A percentile compares a stretch with the other conserved stretches of the same genome.
Conservation (phyloP, 306 rosid genomes). For the Dalbergia cochinchinensis region DNA sequence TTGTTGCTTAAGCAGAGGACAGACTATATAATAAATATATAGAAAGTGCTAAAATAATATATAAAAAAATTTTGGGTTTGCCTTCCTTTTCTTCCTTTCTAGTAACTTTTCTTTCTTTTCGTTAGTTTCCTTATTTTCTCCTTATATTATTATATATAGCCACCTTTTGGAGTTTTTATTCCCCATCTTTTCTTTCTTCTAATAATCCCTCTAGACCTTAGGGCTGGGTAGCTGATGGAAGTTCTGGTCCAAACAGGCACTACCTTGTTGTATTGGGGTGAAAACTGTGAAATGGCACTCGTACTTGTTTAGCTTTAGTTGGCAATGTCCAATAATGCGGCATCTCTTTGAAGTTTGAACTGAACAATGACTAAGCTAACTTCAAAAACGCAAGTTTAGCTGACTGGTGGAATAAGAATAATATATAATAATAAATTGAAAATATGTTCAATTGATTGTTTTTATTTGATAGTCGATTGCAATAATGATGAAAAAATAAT, state of each 20-base stretch:
- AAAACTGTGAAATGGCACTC: not conserved
- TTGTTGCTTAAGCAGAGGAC: conserved; percentile 48
- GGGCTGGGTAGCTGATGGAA: not conserved
- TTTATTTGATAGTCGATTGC: too few species aligned
- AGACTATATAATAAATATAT: not conserved
- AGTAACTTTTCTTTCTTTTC: not conserved
- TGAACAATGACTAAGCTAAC: too few species aligned
- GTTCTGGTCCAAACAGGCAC: not conserved
- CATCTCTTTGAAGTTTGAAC: too few species aligned
- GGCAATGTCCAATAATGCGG: not conserved
- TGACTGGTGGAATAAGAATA: too few species aligned
- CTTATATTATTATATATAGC: too few species aligned
- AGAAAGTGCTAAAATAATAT: not conserved
- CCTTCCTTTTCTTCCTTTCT: not conserved
- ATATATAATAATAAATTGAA: too few species aligned
- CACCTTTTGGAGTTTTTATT: not conserved
- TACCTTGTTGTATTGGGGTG: not conserved
- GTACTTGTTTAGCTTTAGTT: not conserved
- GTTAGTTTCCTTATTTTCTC: not conserved
- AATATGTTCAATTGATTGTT: too few species aligned
- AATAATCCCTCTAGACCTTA: not conserved
- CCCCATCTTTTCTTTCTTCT: not conserved
- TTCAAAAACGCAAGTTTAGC: too few species aligned
- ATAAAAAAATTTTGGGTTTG: not conserved
- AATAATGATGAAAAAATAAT: too few species aligned